Conservation (phyloP, 2,329 filamentous ascomycete genomes). For the Xylariaceae sp. region DNA sequence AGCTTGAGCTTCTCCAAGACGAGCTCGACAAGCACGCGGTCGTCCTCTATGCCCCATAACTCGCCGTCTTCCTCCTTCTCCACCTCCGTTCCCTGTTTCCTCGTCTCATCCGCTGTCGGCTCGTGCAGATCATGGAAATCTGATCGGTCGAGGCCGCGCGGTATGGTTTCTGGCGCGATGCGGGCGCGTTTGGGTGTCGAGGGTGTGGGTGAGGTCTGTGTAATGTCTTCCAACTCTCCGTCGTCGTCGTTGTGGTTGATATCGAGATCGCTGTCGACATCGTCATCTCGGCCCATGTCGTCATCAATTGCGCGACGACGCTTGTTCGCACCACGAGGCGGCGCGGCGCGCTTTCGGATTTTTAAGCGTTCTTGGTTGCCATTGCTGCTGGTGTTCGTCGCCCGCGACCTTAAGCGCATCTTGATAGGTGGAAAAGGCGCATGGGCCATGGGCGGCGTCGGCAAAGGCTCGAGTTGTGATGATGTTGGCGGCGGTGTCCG, state of each 20-base stretch:
- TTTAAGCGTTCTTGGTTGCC: conserved; percentile 35
- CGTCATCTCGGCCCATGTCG: conserved; percentile 38
- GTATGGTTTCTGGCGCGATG: conserved; percentile 55
- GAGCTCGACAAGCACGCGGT: conserved; percentile 60
- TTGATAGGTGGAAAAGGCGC: conserved; percentile 43
- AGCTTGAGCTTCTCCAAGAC: conserved; percentile 62
- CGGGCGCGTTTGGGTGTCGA: conserved; percentile 56
- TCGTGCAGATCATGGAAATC: conserved; percentile 51
- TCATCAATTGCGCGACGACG: conserved; percentile 45
- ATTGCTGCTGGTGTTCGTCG: conserved; percentile 29
- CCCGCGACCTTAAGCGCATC: conserved; percentile 49
- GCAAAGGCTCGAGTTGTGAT: conserved; percentile 36
- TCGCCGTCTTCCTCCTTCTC: conserved; percentile 42
- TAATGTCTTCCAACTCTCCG: conserved; percentile 19
- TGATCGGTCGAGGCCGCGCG: conserved; percentile 51
- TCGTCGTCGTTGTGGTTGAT: conserved; percentile 21
- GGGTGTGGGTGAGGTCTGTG: conserved; percentile 31
- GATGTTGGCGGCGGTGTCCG: conserved; percentile 33
- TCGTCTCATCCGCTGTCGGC: conserved; percentile 25
- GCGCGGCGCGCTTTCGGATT: conserved; percentile 45
- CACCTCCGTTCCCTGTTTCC: conserved; percentile 34
- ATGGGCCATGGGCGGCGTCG: conserved; percentile 51
- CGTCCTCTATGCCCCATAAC: conserved; percentile 58
- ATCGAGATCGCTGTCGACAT: conserved; percentile 35
- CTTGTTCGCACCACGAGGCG: conserved; percentile 48